A percentile compares a stretch with the other conserved stretches of the same genome.
Evolutionary conservation across 148 eudicot species (phyloP).

Genomic region (Cornus kousa): DNA sequence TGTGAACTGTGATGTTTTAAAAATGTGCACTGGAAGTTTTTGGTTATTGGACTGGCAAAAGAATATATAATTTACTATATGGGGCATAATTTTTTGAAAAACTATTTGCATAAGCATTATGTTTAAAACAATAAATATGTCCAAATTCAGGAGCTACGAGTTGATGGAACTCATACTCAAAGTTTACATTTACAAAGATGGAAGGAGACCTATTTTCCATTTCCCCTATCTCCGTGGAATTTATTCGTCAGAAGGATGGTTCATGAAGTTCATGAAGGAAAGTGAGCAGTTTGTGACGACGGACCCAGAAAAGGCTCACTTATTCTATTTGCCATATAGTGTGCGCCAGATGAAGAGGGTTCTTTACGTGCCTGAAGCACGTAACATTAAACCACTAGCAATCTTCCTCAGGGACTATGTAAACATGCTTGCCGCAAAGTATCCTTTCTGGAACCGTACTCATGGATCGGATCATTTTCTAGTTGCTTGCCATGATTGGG

Average conservation of each 20-base stretch:
- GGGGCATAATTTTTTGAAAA: neutral
- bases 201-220: conserved; percentile 69
- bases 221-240: conserved; percentile 71
- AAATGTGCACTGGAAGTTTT: no score
- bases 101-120: neutral
- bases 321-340: conserved; percentile 90
- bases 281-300: conserved; percentile 64
- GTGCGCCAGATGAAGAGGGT: conserved; percentile 74
- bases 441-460: conserved; percentile 94
- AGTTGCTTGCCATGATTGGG: conserved; percentile 99
- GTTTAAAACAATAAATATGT: no score
- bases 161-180: conserved; percentile 88
- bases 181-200: conserved; percentile 84
- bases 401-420: conserved; percentile 68
- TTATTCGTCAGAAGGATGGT: conserved; percentile 98
- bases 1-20: no score
- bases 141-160: conserved; percentile 73
- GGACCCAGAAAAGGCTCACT: conserved; percentile 83
- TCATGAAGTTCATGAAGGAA: conserved; percentile 69
- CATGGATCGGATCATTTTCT: conserved; percentile 90
- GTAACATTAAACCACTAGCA: conserved; percentile 61
- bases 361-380: conserved; percentile 56
- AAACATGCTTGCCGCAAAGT: conserved; percentile 68
- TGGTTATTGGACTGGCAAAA: no score
- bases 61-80: no score